phyloP scores from a whole-genome alignment of 306 rosid species.

The Lathyrus aphaca region DNA sequence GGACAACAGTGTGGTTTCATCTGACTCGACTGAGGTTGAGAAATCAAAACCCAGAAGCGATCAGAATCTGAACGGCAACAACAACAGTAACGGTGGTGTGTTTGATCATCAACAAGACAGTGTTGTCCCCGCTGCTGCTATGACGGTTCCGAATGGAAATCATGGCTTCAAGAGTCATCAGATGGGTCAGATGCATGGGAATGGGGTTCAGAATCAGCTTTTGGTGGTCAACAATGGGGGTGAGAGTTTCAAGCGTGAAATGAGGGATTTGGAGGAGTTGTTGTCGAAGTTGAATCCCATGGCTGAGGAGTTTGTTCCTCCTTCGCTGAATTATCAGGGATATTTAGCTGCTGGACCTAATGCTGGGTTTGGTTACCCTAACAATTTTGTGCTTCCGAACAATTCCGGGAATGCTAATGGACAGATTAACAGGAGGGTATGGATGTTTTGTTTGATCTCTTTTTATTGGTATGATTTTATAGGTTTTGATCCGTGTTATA shows the following conservation, averaged over 20 bases:
- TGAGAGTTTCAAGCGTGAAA: slow-evolving; percentile 69
- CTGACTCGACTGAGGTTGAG: slow-evolving; percentile 62
- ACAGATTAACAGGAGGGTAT: slow-evolving; percentile 59
- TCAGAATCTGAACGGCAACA: slow-evolving; percentile 50
- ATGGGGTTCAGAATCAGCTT: slow-evolving; percentile 58
- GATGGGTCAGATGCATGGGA: slow-evolving; percentile 63
- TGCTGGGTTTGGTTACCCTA: slow-evolving; percentile 63
- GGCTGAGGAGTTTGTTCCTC: slow-evolving; percentile 98
- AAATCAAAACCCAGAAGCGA: slow-evolving; percentile 64
- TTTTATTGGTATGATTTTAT: slow-evolving; percentile 5
- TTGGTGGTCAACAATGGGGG: slow-evolving; percentile 51
- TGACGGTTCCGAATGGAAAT: slow-evolving; percentile 41
- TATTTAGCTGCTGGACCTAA: slow-evolving; percentile 48
- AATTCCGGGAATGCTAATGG: slow-evolving; percentile 61
- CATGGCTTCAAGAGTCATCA: slow-evolving; percentile 58
- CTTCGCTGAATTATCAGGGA: slow-evolving; percentile 68
- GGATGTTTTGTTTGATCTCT: slow-evolving; percentile 24
- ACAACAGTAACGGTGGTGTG: slow-evolving; percentile 24
- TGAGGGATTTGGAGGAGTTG: slow-evolving; percentile 94
- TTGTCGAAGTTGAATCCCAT: slow-evolving; percentile 93
- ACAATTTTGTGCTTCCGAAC: slow-evolving; percentile 50
- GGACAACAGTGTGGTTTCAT: slow-evolving; percentile 56
- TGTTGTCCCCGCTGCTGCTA: slow-evolving; percentile 17
- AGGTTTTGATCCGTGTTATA: background rate
- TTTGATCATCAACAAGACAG: slow-evolving; percentile 47